Evolutionary conservation across 1,284 basidiomycete species (phyloP).

Genomic region (Salmacisia buchloeana): DNA sequence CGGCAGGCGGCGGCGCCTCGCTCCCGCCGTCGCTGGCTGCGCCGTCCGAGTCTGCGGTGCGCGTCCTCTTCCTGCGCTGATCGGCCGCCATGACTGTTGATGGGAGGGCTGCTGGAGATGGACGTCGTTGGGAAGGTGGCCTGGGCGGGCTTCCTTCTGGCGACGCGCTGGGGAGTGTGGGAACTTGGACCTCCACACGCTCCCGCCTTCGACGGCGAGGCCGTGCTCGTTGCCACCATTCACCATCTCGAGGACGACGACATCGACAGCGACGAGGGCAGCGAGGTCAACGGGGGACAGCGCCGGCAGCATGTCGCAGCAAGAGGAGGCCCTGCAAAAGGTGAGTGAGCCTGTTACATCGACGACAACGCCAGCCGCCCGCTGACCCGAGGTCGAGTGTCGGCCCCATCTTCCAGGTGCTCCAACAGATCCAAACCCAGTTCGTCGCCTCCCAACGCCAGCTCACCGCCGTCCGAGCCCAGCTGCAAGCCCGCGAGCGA

Average conservation of each 20-base stretch:
- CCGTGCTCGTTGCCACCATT: not conserved
- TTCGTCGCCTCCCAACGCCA: constrained; percentile 12
- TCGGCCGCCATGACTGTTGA: not conserved
- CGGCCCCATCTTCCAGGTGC: constrained; percentile 8
- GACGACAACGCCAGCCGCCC: no score
- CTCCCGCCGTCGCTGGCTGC: not conserved
- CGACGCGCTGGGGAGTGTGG: no score
- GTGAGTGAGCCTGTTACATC: not conserved
- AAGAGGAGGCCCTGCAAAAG: constrained; percentile 15
- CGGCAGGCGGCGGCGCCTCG: not conserved
- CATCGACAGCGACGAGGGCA: not conserved
- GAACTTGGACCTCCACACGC: no score
- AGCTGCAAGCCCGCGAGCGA: constrained; percentile 10
- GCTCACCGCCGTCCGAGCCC: constrained; percentile 13
- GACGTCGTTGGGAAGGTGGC: not conserved
- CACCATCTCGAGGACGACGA: not conserved
- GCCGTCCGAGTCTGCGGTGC: not conserved
- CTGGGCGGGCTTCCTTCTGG: not conserved
- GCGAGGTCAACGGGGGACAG: no score
- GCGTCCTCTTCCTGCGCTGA: not conserved
- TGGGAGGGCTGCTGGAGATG: not conserved
- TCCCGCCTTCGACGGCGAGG: no score
- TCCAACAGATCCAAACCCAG: constrained; percentile 18
- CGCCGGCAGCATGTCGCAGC: not conserved
- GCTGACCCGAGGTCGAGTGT: not conserved